Evolutionary conservation across 2,329 filamentous ascomycete species (phyloP).

Genomic region (Xylaria polymorpha): DNA sequence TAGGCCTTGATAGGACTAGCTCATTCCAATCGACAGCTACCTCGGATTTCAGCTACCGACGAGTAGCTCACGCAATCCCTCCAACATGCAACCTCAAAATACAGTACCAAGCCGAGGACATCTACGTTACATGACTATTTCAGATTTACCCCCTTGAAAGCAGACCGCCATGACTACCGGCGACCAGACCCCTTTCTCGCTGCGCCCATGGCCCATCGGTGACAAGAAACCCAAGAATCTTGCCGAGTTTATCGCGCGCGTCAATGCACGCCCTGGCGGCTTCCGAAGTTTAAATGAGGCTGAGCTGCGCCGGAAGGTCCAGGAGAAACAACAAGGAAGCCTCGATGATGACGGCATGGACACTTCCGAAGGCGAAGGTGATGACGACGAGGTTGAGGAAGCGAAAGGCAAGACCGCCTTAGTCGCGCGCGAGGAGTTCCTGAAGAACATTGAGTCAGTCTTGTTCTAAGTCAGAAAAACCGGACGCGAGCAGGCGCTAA

Average conservation of each 20-base stretch:
- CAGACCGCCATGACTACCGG: conserved; percentile 41
- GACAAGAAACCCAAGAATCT: conserved; percentile 71
- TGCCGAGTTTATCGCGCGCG: conserved; percentile 80
- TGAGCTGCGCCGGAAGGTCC: conserved; percentile 76
- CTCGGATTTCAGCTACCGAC: background rate
- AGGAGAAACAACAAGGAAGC: conserved; percentile 54
- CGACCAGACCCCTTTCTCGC: conserved; percentile 60
- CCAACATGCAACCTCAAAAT: conserved; percentile 2
- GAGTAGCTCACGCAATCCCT: background rate
- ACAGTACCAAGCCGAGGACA: background rate
- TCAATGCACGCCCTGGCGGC: conserved; percentile 81
- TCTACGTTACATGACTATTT: background rate
- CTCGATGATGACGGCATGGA: conserved; percentile 58
- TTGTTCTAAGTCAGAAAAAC: background rate
- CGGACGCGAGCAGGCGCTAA: conserved; percentile 24
- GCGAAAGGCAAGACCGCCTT: conserved; percentile 55
- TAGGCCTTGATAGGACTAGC: background rate
- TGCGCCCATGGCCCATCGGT: conserved; percentile 72
- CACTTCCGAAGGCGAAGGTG: conserved; percentile 59
- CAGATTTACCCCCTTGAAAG: conserved; percentile 2
- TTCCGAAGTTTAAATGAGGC: conserved; percentile 84
- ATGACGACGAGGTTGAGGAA: conserved; percentile 50
- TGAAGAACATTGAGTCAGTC: conserved; percentile 68
- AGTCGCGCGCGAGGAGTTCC: conserved; percentile 66
- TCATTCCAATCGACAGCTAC: background rate